Base-by-base conservation (phyloP, 306 rosid genomes). In the Lupinus albus region DNA sequence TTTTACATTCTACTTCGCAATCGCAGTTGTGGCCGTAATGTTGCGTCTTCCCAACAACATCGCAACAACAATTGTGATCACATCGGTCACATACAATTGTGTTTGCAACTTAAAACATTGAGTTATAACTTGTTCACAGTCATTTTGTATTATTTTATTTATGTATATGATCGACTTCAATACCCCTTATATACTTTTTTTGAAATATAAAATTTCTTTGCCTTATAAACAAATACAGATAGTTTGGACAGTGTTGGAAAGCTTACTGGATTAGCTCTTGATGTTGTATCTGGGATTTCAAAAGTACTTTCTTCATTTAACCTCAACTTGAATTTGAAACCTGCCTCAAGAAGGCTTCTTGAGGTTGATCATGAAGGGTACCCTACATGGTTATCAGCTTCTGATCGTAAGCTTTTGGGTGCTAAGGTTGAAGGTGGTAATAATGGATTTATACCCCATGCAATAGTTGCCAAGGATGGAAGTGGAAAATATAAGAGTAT, bases 381-480 rank as follows among this genome's bases (percentile, higher is more conserved):
- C 65, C 95, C 91, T 0, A 69, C 79, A 7, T 88, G 95, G 91
- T 42, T 91, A 47, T 60, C 88, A 0, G n/a, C 56, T 12, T 4
- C 68, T 2, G 92, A 88, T 60, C 80, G 91, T 38, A 80, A 77
- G 68, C 83, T 91, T 5, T 17, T 91, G 70, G 75, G 0, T 3
- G 30, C 76, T 8, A 1, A 16, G 11, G 6, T 2, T 8, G 0
- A 9, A 2, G 3, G 8, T 8, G 2, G 15, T 4, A 1, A 7
- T 1, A 5, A 7, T 0, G 21, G 13, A 2, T 0, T 75, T 1
- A 0, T 0, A 3, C 86, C 95, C 3, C 74, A 88, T n/a, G 89
- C 67, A 0, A 72, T 83, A 0, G 97, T 86, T 0, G 95, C 95
- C 14, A 61, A 91, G 71, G 97, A 91, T 51, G 89, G 93, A 0